Conservation (phyloP, 768 basidiomycete species). For the Rhizopogon rudus region DNA sequence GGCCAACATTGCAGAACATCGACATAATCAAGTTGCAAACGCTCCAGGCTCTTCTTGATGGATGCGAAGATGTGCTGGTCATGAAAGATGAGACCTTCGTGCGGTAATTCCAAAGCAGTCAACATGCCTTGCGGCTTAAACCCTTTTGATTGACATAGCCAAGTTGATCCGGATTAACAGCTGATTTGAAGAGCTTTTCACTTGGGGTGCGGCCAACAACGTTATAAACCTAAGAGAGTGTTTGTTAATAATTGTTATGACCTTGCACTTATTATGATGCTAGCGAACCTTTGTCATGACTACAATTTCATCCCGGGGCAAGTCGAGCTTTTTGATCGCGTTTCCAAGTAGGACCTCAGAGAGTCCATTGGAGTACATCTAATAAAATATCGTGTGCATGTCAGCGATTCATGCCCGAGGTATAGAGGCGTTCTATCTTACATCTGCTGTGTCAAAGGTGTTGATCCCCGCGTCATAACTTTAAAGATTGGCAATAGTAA, state of each 20-base stretch:
- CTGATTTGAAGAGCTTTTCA: slow-evolving; percentile 1
- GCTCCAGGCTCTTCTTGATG: slow-evolving; percentile 54
- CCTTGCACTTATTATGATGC: not conserved
- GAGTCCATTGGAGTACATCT: slow-evolving; percentile 33
- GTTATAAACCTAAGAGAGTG: slow-evolving; percentile 4
- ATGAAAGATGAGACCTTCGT: not conserved
- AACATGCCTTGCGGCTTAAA: slow-evolving; percentile 36
- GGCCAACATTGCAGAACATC: slow-evolving; percentile 65
- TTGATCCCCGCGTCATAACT: slow-evolving; percentile 60
- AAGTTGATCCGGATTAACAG: slow-evolving; percentile 21
- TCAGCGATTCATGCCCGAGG: slow-evolving; percentile 23
- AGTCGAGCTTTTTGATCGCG: slow-evolving; percentile 36
- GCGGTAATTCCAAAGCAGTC: not conserved
- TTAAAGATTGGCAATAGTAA: not conserved
- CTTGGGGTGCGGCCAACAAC: slow-evolving; percentile 10
- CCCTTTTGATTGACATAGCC: slow-evolving; percentile 57
- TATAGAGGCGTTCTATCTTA: slow-evolving; percentile 22
- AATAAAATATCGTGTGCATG: slow-evolving; percentile 12
- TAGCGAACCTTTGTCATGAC: slow-evolving; percentile 40
- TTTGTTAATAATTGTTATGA: not conserved
- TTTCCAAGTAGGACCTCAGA: slow-evolving; percentile 42
- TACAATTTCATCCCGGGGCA: slow-evolving; percentile 40
- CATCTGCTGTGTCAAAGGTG: slow-evolving; percentile 56
- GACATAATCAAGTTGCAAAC: slow-evolving; percentile 72
- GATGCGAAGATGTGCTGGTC: slow-evolving; percentile 67